These are phyloP conservation scores for Rhodotorula taiwanensis DNA, from an alignment of 768 basidiomycete species.

Conservation along the genomic window DNA sequence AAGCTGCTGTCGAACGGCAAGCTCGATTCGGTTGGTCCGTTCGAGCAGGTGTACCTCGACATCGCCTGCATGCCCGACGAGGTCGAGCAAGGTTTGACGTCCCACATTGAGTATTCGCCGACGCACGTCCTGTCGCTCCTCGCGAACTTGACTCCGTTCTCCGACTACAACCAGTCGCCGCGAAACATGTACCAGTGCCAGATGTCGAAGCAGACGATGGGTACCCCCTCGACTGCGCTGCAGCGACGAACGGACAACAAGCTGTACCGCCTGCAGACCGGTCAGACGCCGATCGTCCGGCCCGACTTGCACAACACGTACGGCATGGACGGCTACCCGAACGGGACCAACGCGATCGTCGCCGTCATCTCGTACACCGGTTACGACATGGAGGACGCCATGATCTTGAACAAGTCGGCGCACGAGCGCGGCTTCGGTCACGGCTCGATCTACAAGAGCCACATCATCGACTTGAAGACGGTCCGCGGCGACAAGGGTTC, in stretches of 20 bases:
- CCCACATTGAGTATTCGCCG: slow-evolving; percentile 87
- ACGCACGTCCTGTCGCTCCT: slow-evolving; percentile 94
- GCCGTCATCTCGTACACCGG: slow-evolving; percentile 99
- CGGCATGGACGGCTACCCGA: slow-evolving; percentile 97
- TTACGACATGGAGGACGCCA: slow-evolving; percentile 99
- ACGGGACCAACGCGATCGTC: slow-evolving; percentile 94
- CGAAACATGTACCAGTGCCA: slow-evolving; percentile 52
- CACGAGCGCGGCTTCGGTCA: slow-evolving; percentile 97
- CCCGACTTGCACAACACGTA: slow-evolving; percentile 86
- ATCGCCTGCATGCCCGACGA: slow-evolving; percentile 86
- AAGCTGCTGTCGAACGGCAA: slow-evolving; percentile 78
- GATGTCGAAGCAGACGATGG: slow-evolving; percentile 99
- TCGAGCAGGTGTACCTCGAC: slow-evolving; percentile 99
- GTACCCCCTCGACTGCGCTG: slow-evolving; percentile 87
- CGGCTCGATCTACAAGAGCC: slow-evolving; percentile 91
- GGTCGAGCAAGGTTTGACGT: slow-evolving; percentile 64
- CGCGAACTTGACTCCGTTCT: slow-evolving; percentile 96
- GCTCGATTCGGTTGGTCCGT: slow-evolving; percentile 85
- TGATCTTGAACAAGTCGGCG: slow-evolving; percentile 98
- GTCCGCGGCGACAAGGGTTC: slow-evolving; percentile 56
- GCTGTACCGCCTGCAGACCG: slow-evolving; percentile 88
- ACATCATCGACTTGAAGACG: slow-evolving; percentile 82
- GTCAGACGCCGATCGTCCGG: slow-evolving; percentile 90
- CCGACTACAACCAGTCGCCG: slow-evolving; percentile 92
- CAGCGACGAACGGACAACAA: slow-evolving; percentile 96